Evolutionary conservation across 495 filamentous ascomycete genomes (phyloP).

Genomic region (Annulohypoxylon nitens): DNA sequence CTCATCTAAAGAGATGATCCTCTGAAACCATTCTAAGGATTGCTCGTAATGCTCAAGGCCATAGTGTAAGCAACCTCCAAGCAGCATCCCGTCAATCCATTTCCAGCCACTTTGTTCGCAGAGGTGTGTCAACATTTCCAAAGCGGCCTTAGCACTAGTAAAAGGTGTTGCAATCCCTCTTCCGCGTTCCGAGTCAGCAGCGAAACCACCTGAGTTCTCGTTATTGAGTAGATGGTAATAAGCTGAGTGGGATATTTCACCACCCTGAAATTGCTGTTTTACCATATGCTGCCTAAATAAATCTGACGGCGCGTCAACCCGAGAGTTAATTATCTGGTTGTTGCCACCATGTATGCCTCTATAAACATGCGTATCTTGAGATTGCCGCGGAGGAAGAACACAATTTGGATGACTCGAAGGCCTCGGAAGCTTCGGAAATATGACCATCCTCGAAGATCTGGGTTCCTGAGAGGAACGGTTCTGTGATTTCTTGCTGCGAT

Average conservation of each 20-base stretch:
- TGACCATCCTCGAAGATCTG: constrained; percentile 56
- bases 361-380: constrained; percentile 22
- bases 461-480: constrained; percentile 46
- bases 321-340: constrained; percentile 20
- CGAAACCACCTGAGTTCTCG: constrained; percentile 32
- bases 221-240: constrained; percentile 45
- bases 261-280: constrained; percentile 37
- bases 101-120: constrained; percentile 90
- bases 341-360: constrained; percentile 9
- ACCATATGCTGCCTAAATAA: constrained; percentile 36
- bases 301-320: constrained; percentile 38
- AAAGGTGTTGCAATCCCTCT: constrained; percentile 48
- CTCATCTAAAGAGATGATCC: constrained; percentile 83
- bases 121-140: constrained; percentile 83
- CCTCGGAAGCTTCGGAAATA: constrained; percentile 63
- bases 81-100: constrained; percentile 95
- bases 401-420: constrained; percentile 41
- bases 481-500: constrained; percentile 68
- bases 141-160: constrained; percentile 71
- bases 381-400: constrained; percentile 30
- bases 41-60: constrained; percentile 88
- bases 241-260: constrained; percentile 31
- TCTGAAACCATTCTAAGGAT: constrained; percentile 88
- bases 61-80: constrained; percentile 94
- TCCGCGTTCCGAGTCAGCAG: constrained; percentile 23